These are phyloP conservation scores for Trichosporon coremiiforme DNA, from an alignment of 1,284 basidiomycete genomes.

Conservation along the genomic window DNA sequence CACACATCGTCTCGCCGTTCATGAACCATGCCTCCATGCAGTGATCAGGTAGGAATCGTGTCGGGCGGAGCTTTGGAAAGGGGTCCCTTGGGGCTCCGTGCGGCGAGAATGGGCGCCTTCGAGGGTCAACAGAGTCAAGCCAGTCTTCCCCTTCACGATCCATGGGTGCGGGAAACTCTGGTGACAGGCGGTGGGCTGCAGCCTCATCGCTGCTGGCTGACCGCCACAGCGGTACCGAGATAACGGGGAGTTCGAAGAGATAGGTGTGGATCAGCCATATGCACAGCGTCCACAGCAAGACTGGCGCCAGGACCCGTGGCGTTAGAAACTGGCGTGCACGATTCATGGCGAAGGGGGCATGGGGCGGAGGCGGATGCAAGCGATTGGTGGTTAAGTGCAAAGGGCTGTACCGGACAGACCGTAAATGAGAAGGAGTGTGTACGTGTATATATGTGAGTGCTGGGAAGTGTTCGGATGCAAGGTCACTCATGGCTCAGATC, in stretches of 20 bases:
- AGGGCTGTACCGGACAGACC: not conserved
- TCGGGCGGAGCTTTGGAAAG: conserved; percentile 46
- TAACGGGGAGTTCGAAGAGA: conserved; percentile 26
- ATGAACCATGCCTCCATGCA: conserved; percentile 53
- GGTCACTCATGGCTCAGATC: not conserved
- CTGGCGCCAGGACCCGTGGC: conserved; percentile 31
- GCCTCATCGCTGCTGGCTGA: not conserved
- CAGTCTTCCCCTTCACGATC: conserved; percentile 39
- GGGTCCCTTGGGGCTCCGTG: conserved; percentile 40
- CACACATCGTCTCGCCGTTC: conserved; percentile 47
- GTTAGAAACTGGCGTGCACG: conserved; percentile 26
- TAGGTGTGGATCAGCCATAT: conserved; percentile 39
- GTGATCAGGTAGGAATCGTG: conserved; percentile 41
- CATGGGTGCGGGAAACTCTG: conserved; percentile 40
- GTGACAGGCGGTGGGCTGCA: conserved; percentile 7
- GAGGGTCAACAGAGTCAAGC: conserved; percentile 41
- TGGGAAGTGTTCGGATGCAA: not conserved
- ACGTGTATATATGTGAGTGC: conserved; percentile 1
- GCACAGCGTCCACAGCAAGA: conserved; percentile 36
- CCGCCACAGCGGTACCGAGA: not conserved
- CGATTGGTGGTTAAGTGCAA: not conserved
- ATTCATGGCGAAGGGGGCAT: not conserved
- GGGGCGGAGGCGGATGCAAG: not conserved
- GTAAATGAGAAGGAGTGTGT: not conserved
- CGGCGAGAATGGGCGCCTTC: conserved; percentile 43